Base-by-base conservation (phyloP, 2,329 filamentous ascomycete genomes). In the Cryphonectria naterciae region DNA sequence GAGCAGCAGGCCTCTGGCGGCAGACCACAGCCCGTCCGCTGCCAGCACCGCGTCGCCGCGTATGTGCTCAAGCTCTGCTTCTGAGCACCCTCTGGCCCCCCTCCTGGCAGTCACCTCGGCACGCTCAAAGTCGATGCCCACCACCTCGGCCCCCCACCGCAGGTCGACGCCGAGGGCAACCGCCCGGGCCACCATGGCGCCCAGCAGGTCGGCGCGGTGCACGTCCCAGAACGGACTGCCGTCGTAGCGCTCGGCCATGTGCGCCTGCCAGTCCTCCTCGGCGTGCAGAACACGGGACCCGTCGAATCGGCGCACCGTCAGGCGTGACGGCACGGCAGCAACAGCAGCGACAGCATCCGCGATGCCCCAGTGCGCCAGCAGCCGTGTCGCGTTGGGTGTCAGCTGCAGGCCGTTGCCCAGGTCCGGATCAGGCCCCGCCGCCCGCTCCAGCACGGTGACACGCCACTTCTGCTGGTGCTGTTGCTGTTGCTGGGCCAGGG, bases 201-300 rank as follows among this genome's bases (percentile, higher is more conserved):
- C 54, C 46, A 70, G 67, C n/a, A 72, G 65, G 58, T 72, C 68
- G n/a, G 67, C 64, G 8, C 70, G 56, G 61, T 72, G 70, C 56
- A 72, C 68, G 65, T 72, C 70, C 68, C 68, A 70, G 46, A 72
- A 72, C 1, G 70, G 70, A 4, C 58, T 65, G 15, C 70, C 68
- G 62, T 72, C 43, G 43, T 46, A 46, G 43, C 43, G 43, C 13
- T 46, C 43, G 43, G 43, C 15, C 43, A 46, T 46, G 43, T 15
- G 43, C 15, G 13, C 10, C 43, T 46, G 43, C 43, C 43, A 46
- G 43, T 46, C 43, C 43, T 46, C 43, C 43, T 46, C 43, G 43
- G 43, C 13, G 43, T 13, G 43, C 43, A 46, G 43, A 15, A 46
- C 43, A 2, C 43, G 43, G 43, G 43, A 46, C 43, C 43, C 43